Evolutionary conservation across 768 basidiomycete species (phyloP).

Genomic region (Dentipellis sp.): DNA sequence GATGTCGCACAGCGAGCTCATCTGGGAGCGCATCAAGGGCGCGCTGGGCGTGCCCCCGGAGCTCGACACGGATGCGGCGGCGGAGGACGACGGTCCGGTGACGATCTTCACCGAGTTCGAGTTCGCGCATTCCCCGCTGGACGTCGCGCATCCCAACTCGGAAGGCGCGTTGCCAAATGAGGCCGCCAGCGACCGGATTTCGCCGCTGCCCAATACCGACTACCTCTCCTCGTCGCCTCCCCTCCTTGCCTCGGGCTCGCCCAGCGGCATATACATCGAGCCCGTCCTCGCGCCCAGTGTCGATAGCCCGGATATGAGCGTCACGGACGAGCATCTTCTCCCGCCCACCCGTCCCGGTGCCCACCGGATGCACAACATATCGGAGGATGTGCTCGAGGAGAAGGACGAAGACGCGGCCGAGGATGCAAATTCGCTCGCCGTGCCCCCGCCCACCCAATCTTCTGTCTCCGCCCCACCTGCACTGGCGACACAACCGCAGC

Average conservation of each 20-base stretch:
- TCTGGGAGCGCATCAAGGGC: constrained; percentile 88
- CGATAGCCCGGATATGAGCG: constrained; percentile 6
- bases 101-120: constrained; percentile 3
- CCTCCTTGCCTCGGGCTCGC: background rate
- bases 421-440: background rate
- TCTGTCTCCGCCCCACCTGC: too few species aligned
- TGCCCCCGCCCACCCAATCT: background rate
- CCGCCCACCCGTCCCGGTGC: constrained; percentile 27
- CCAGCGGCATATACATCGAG: constrained; percentile 33
- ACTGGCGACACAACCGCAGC: background rate
- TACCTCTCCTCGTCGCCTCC: background rate
- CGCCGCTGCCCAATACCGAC: background rate
- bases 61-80: constrained; percentile 51
- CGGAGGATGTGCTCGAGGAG: constrained; percentile 10
- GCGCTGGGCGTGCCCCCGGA: constrained; percentile 85
- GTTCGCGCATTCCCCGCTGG: background rate
- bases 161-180: background rate
- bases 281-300: constrained; percentile 37
- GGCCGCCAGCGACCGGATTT: background rate
- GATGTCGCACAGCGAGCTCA: constrained; percentile 67
- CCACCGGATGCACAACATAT: constrained; percentile 24
- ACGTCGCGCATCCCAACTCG: background rate
- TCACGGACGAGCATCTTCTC: constrained; percentile 13
- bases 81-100: constrained; percentile 10
- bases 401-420: constrained; percentile 5